Base-by-base conservation (phyloP, 2,329 filamentous ascomycete genomes). In the Fusarium algeriense region DNA sequence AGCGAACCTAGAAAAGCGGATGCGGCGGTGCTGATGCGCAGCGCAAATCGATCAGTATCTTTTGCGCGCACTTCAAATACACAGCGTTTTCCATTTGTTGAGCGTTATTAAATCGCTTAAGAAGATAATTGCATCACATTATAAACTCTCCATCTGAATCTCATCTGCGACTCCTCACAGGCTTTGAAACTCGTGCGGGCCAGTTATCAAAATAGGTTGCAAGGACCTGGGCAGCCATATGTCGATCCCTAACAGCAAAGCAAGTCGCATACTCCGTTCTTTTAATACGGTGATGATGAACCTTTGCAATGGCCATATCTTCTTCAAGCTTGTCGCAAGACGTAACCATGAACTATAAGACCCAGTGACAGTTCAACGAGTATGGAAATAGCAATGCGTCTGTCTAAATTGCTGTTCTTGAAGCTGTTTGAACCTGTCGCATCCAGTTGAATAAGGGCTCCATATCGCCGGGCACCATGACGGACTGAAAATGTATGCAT, bases 1-100 rank as follows among this genome's bases (percentile, higher is more conserved):
- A 44, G 66, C 46, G 69, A 73, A 71, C 69, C 60, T 60, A 67
- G 69, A 71, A 70, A 71, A 71, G 69, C 69, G 69, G 69, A 72
- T 71, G 69, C 69, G 60, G 69, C 60, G 37, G 69, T 72, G 65
- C 69, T 54, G 19, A 37, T 54, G 60, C 66, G 60, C 59, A 53
- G 66, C 60, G 60, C 67, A 69, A 59, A 58, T 46, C 37, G 52
- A 60, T 45, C 59, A 69, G 30, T 49, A 41, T 54, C 34, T 52
- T 60, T 63, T 70, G 60, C 61, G 69, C 69, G 60, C 65, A 71
- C 52, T 64, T 20, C 64, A 44, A 35, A 50, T 43, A 43, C 28
- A 32, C 23, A 49, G 37, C 26, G 54, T 19, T 38, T n/a, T 43
- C 41, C 23, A 49, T 44, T 38, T 46, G 13, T 41, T 15, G 14